Evolutionary conservation across 108 stramenopile genomes (phyloP), one percentile per base, ranked within the genome.

Genomic region (Skeletonema tropicum): DNA sequence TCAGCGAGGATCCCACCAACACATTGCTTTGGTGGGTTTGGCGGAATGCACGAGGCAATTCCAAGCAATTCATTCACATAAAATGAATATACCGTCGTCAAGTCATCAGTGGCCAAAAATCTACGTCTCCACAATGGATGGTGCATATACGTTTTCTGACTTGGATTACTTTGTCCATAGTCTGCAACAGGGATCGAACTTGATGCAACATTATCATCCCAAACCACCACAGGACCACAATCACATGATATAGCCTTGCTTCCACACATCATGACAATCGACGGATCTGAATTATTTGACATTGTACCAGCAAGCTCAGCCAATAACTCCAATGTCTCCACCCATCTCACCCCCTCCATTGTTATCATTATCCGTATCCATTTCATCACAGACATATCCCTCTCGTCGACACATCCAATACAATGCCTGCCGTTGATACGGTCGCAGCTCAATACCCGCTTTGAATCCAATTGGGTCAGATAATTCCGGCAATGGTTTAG

Each of bases 331-430:
- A 77, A 39, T n/a, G 33, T 74, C 73, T 49, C 19, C 35, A 26
- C 62, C 71, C 48, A 10, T 23, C 57, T 58, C 57, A 60, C 57
- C 3, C 48, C 60, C 48, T 7, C 21, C 62, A 39, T 61, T 36
- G 3, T 58, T 26, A 49, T 86, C 73, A 8, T 58, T 26, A 49
- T 86, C 73, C 36, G 75, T 64, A 21, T 68, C 72, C 42, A 60
- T 64, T 25, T 74, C 68, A 31, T 30, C 59, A 0, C 58, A 70
- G 48, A 63, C 26, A 29, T 23, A 25, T 8, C 71, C 71, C 73
- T 95, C 94, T 25, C 94, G 82, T 55, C 82, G 83, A 9, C 80
- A 81, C 94, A 95, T 92, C 90, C 90, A 95, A 71, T 90, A 72
- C 60, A 95, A 68, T 3, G 91, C 89, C 61, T 92, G 86, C 25